Percentiles rank a stretch among this genome's conserved stretches.
These are phyloP conservation scores for Teunomyces tritomae DNA, from an alignment of 805 yeast species.

Conservation along the genomic window DNA sequence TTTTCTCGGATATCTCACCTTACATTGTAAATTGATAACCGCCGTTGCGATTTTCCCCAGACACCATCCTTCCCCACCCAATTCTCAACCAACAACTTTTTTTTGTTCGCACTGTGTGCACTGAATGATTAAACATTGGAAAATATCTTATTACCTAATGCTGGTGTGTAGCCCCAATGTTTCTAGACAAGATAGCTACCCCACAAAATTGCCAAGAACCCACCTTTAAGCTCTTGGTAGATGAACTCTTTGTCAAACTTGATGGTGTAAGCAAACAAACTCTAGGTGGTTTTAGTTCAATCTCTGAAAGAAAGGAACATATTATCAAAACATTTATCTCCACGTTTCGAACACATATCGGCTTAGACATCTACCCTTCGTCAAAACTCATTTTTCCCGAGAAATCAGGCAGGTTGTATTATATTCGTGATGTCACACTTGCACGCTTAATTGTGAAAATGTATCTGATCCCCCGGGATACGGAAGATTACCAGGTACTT, in stretches of 20 bases:
- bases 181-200: conserved; percentile 1
- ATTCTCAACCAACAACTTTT: too few relatives aligned
- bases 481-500: conserved; percentile 53
- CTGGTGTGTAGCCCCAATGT: neutral
- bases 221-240: conserved; percentile 37
- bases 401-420: conserved; percentile 59
- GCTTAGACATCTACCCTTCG: conserved; percentile 60
- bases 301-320: conserved; percentile 23
- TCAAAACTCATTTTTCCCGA: conserved; percentile 61
- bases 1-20: neutral
- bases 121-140: too few relatives aligned
- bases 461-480: conserved; percentile 56
- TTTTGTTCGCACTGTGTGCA: neutral
- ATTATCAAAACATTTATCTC: conserved; percentile 29
- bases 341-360: conserved; percentile 35
- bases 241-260: conserved; percentile 41
- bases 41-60: neutral
- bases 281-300: conserved; percentile 21
- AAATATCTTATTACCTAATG: too few relatives aligned
- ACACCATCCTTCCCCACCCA: neutral
- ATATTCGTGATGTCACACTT: conserved; percentile 61
- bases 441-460: conserved; percentile 48
- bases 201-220: conserved; percentile 43
- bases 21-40: neutral
- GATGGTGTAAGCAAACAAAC: conserved; percentile 27